Base-by-base conservation (phyloP, 139 green algal species). In the Chlorella sp. region DNA sequence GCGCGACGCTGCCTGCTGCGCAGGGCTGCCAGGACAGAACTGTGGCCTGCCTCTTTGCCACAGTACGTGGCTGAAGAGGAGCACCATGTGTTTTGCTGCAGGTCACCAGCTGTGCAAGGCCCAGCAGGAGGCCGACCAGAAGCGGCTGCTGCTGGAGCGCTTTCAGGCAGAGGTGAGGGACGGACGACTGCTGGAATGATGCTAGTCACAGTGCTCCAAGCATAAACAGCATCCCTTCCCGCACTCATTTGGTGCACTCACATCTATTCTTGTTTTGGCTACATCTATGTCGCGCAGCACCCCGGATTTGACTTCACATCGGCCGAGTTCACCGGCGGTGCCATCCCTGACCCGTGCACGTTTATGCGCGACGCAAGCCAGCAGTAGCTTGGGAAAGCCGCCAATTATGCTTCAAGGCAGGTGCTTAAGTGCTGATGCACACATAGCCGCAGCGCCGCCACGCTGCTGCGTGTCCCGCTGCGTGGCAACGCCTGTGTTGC, bases 251-350 rank as follows among this genome's bases (percentile, higher is more conserved):
- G 24, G 7, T 14, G 64, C 64, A 11, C 64, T 26, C 24, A 30
- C 64, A n/a, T 4, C 64, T 16, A 73, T 73, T n/a, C 2, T 3
- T 73, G 64, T 26, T 7, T 30, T 11, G 64, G 64, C 24, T 3
- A n/a, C n/a, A n/a, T n/a, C 64, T 14, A 73, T 73, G 64, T 2
- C 19, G 0, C 42, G 90, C 95, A 99, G 95, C 94, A 99, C 90
- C 97, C 97, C 0, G 97, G 97, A 4, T 99, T 99, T 93, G 97
- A 99, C 87, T 99, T 99, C 69, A 97, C 95, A 0, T 91, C 91
- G 26, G 97, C 97, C 2, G 89, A 93, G 26, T 97, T 99, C 89
- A 96, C 93, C 57, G 97, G 97, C 24, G 71, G 91, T 34, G 39
- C 61, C 2, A 94, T 93, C 9, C 97, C 97, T 3, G 96, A 99